Conservation (phyloP, 352 stramenopile species). For the Pythium apleroticum region DNA sequence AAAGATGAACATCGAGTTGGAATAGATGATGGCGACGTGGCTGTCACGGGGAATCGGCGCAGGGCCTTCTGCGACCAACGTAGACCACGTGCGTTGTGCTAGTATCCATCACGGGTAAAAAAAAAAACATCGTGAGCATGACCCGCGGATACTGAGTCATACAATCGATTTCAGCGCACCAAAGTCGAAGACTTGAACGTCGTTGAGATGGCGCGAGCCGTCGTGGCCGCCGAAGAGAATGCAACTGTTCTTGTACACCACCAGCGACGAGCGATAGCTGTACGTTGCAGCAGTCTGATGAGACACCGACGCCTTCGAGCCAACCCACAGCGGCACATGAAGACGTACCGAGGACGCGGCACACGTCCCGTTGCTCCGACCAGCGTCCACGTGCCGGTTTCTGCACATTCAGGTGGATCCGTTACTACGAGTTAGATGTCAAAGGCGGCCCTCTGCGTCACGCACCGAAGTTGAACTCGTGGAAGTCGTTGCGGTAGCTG, state of each 20-base stretch:
- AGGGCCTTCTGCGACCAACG: constrained; percentile 86
- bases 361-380: constrained; percentile 76
- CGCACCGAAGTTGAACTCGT: constrained; percentile 94
- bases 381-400: constrained; percentile 84
- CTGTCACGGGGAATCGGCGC: constrained; percentile 95
- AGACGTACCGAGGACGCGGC: constrained; percentile 57
- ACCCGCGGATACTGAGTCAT: neutral
- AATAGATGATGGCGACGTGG: constrained; percentile 94
- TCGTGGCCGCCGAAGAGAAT: constrained; percentile 97
- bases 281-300: too few species aligned
- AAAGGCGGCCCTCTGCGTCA: neutral
- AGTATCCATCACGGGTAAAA: neutral
- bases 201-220: constrained; percentile 96
- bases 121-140: neutral
- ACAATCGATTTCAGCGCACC: constrained; percentile 31
- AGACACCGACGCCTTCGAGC: too few species aligned
- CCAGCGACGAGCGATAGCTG: constrained; percentile 89
- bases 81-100: constrained; percentile 87
- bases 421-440: neutral
- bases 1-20: constrained; percentile 94
- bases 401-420: constrained; percentile 31
- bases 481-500: constrained; percentile 95
- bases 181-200: constrained; percentile 98
- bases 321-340: constrained; percentile 84
- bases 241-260: constrained; percentile 92